Base-by-base conservation (phyloP, 768 basidiomycete genomes). In the Suillus placidus region DNA sequence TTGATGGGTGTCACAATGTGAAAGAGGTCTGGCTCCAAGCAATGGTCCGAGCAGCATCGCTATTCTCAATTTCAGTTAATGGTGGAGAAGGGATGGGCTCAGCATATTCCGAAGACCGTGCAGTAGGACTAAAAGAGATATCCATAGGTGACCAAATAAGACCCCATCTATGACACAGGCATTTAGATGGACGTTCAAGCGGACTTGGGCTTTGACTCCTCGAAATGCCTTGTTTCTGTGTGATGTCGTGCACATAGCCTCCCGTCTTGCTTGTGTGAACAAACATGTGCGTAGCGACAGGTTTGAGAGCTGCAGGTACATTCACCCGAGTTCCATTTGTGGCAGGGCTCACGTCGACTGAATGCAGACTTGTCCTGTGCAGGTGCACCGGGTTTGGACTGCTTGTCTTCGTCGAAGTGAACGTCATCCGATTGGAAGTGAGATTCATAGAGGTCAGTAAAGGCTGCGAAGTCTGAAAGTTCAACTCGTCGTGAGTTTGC, bases 1-100 rank as follows among this genome's bases (percentile, higher is more conserved):
- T 76, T 67, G 55, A 76, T 73, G 0, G 75, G 76, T 0, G 72
- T 79, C 0, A 73, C 65, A 38, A 80, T 63, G 8, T 57, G 26
- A 62, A 73, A 71, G 0, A 72, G 8, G 2, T 58, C 35, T 3
- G 40, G 57, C 40, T 3, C 4, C 3, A 16, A 26, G 57, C 35
- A 7, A 58, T 37, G 4, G 34, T 58, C 13, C 3, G 34, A 4
- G 57, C 35, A n/a, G 40, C 26, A 37, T 58, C 13, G 37, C n/a
- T 42, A 9, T 20, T 4, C 4, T 9, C 9, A 4, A 37, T 3
- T 58, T 58, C 26, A 12, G 37, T n/a, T 6, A n/a, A 16, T 2
- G 40, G 57, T 1, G 57, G 57, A 9, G 12, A 26, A 13, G 40
- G 57, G 8, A 58, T 14, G 1, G 57, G 57, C 0, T 58, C 32